phyloP scores from a whole-genome alignment of 1,284 basidiomycete species.

The Cronartium ribicola region DNA sequence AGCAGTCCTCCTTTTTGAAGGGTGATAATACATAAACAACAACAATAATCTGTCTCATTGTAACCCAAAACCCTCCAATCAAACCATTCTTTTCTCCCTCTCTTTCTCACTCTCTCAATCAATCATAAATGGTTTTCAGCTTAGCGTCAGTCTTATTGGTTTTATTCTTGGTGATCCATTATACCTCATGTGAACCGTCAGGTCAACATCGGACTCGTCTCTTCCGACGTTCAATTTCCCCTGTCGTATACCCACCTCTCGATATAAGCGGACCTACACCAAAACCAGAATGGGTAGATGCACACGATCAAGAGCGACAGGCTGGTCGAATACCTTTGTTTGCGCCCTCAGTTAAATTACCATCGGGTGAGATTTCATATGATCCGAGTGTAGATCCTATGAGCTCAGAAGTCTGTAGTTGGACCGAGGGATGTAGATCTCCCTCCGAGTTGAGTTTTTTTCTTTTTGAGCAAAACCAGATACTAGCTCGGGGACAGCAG shows the following conservation, averaged over 20 bases:
- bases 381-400: constrained; percentile 41
- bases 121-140: too few relatives aligned
- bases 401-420: constrained; percentile 32
- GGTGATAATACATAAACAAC: too few relatives aligned
- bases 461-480: neutral
- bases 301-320: constrained; percentile 62
- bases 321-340: constrained; percentile 69
- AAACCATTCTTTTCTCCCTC: too few relatives aligned
- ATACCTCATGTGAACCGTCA: too few relatives aligned
- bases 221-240: neutral
- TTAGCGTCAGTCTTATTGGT: too few relatives aligned
- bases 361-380: constrained; percentile 12
- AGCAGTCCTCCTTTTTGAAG: too few relatives aligned
- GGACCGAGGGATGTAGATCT: constrained; percentile 33
- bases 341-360: constrained; percentile 55
- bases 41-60: too few relatives aligned
- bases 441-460: constrained; percentile 24
- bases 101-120: too few relatives aligned
- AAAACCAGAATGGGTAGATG: constrained; percentile 66
- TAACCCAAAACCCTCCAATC: too few relatives aligned
- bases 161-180: too few relatives aligned
- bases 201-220: neutral
- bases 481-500: neutral
- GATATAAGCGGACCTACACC: constrained; percentile 44
- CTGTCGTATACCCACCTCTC: neutral